phyloP scores from a whole-genome alignment of 805 yeast genomes.

The Kodamaea restingae region DNA sequence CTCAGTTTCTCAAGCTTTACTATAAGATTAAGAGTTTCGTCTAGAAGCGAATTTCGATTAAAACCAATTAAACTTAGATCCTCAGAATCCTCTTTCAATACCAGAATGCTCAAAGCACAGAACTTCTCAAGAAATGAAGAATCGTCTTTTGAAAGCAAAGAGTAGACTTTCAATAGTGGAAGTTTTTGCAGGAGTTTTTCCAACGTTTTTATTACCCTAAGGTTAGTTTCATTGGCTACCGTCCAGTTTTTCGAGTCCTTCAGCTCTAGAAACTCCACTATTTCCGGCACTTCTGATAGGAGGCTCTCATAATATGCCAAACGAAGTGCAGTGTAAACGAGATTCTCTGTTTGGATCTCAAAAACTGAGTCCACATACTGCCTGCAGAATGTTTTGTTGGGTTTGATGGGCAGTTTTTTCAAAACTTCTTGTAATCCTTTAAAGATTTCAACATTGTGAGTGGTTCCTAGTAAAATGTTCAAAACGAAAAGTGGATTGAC shows the following conservation, averaged over 20 bases:
- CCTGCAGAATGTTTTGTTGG: slow-evolving; percentile 2
- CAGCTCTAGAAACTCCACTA: slow-evolving; percentile 5
- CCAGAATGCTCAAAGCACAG: slow-evolving; percentile 5
- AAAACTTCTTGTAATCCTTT: slow-evolving; percentile 8
- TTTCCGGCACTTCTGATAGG: neutral
- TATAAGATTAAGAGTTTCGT: slow-evolving; percentile 12
- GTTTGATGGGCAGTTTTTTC: neutral
- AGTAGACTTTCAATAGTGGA: slow-evolving; percentile 2
- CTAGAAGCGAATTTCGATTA: slow-evolving; percentile 5
- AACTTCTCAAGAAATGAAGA: slow-evolving; percentile 5
- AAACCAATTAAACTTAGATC: neutral
- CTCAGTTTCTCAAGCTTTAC: slow-evolving; percentile 17
- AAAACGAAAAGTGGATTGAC: slow-evolving; percentile 14
- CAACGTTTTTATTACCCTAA: slow-evolving; percentile 6
- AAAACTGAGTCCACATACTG: slow-evolving; percentile 10
- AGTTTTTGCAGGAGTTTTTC: neutral
- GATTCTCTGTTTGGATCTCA: neutral
- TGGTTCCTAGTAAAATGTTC: slow-evolving; percentile 6
- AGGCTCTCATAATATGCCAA: slow-evolving; percentile 3
- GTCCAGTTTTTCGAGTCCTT: slow-evolving; percentile 12
- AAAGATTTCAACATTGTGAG: slow-evolving; percentile 1
- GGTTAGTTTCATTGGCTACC: slow-evolving; percentile 1
- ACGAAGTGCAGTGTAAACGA: neutral
- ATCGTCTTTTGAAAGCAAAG: neutral
- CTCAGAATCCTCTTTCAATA: slow-evolving; percentile 4